Evolutionary conservation across 2,329 filamentous ascomycete genomes (phyloP), one percentile per base, ranked within the genome.

Genomic region (Elsinoe arachidis): DNA sequence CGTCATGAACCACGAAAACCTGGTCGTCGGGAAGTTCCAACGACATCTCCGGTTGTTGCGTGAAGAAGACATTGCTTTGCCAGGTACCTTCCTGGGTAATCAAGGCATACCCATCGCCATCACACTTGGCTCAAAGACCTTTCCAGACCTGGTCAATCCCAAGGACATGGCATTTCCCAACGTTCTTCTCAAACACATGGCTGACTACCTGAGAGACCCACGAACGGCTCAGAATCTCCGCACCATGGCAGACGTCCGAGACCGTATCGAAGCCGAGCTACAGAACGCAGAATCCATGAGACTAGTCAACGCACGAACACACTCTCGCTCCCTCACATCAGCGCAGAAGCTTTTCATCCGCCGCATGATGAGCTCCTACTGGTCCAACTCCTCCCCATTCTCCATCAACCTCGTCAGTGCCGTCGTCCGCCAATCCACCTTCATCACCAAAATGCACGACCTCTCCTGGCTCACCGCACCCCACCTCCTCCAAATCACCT

Each of bases 401-500:
- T 80, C 81, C 0, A 73, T 88, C 0, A 84, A 88, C 59, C 79
- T 88, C 1, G 73, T 77, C 3, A 81, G 83, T 1, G 85, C 84
- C 0, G 81, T 87, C 2, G 74, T 86, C 62, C 76, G 86, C 0
- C 86, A 89, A 66, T 79, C 81, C 15, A 74, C 79, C 47, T 88
- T 88, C 63, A 72, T 83, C 2, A 80, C 84, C 59, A 88, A 92
- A 73, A 91, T 92, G 87, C 77, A 80, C 62, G 77, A 80, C 62
- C 81, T 91, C 47, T 86, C 90, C 70, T 92, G 87, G 88, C 73
- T 91, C 1, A 87, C 88, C 68, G 87, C 84, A 23, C 87, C 87
- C 0, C 75, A 82, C 0, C 77, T 84, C 0, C 71, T 70, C 2
- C 72, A 78, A 0, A 91, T 86, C 0, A 88, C 88, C 80, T 61